These are phyloP conservation scores for Deakozyma indianensis DNA, from an alignment of 805 yeast species.

Conservation along the genomic window DNA sequence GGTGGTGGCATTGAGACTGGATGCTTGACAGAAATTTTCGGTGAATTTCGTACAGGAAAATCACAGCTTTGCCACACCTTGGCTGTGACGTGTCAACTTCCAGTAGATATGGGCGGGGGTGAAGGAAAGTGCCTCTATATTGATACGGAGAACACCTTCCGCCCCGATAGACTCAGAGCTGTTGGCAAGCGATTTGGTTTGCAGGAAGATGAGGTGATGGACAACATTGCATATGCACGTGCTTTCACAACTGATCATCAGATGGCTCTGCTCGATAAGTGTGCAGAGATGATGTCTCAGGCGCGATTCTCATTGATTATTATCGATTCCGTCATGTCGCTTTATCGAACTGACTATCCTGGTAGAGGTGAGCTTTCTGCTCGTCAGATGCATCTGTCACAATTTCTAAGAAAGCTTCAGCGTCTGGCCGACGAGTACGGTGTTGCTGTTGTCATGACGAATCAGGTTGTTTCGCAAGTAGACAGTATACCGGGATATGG, in stretches of 20 bases:
- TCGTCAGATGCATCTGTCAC: slow-evolving; percentile 87
- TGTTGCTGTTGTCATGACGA: slow-evolving; percentile 87
- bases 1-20: slow-evolving; percentile 99
- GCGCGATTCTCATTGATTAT: slow-evolving; percentile 78
- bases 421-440: slow-evolving; percentile 96
- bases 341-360: slow-evolving; percentile 84
- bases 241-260: slow-evolving; percentile 98
- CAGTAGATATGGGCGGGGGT: slow-evolving; percentile 95
- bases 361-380: slow-evolving; percentile 96
- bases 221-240: slow-evolving; percentile 93
- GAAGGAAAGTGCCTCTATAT: slow-evolving; percentile 94
- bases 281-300: slow-evolving; percentile 93
- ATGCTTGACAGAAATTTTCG: slow-evolving; percentile 88
- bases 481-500: slow-evolving; percentile 75
- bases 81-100: slow-evolving; percentile 93
- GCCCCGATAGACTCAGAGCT: slow-evolving; percentile 80
- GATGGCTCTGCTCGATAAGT: slow-evolving; percentile 67
- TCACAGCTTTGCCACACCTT: slow-evolving; percentile 93
- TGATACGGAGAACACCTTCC: slow-evolving; percentile 94
- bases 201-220: slow-evolving; percentile 86
- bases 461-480: slow-evolving; percentile 96
- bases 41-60: slow-evolving; percentile 96
- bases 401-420: slow-evolving; percentile 81
- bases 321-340: slow-evolving; percentile 96
- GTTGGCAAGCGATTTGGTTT: slow-evolving; percentile 86